Base-by-base conservation (phyloP, 192 early-diverging fungal genomes). In the Dispira simplex region DNA sequence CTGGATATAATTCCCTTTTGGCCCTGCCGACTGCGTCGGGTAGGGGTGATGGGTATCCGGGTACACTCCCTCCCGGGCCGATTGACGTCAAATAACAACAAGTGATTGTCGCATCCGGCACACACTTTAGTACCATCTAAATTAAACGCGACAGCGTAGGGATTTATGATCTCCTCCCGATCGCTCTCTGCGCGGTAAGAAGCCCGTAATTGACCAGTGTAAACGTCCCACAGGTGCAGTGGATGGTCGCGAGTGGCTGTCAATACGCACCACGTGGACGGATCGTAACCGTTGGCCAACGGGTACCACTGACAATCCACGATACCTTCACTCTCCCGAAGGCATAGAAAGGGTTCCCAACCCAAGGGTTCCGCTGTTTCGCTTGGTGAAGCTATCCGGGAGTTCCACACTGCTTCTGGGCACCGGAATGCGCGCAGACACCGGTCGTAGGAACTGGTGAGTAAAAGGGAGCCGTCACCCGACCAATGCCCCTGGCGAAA, bases 1-100 rank as follows among this genome's bases (percentile, higher is more conserved):
- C 79, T 81, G 11, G 91, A 87, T 44, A 93, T 82, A 0, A 90
- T 73, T 1, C 85, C 90, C 58, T 87, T 89, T 66, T 89, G 82
- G 0, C 89, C 89, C 21, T 86, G 76, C 65, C 70, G 78, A 58
- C 83, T 85, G 56, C 81, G 82, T 11, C 85, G 72, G 9, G 74
- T 83, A 0, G 55, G 55, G 14, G 55, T 57, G 58, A 82, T 88
- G 1, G 76, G 67, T 14, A 57, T 53, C 57, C 78, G 76, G 8
- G 66, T 57, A 9, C 75, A 64, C 0, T 78, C 80, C n/a, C 67
- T 53, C 2, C 88, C 88, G 13, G 86, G 85, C 4, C 85, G 74
- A 11, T 77, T 64, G 0, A 79, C 70, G 62, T 90, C 89, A 63
- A 90, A 93, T 8, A 84, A 71, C 32, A 87, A 78, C 23, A 91